Base-by-base conservation (phyloP, 352 stramenopile species). In the Globisporangium alternatum region DNA sequence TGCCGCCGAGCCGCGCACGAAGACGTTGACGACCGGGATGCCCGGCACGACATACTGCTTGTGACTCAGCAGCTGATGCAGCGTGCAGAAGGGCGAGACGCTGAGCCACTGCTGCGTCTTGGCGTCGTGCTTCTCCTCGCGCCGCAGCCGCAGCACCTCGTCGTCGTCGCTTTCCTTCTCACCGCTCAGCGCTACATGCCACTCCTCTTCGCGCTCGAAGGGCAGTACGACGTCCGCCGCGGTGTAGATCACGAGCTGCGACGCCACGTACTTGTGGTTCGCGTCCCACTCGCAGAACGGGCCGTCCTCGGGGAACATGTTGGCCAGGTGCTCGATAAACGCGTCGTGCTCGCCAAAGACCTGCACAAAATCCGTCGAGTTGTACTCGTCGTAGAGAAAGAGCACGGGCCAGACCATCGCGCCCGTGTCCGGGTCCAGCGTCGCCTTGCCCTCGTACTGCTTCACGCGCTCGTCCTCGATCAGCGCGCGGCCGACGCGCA, bases 231-330 rank as follows among this genome's bases (percentile, higher is more conserved):
- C 79, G 44, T 96, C 75, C 6, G 81, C 82, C 1, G 80, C 81
- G 12, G 81, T 85, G 56, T 91, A 95, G 28, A 94, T 69, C 21
- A 88, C 81, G 33, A 96, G 69, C 22, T 85, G 78, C 31, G 84
- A 94, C 21, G 86, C 88, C 53, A 88, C 76, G 64, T 92, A 96
- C 66, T 88, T 72, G 13, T 87, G 62, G 3, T 81, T 71, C 13
- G 59, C 68, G 70, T 96, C 88, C 88, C 88, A 96, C 22, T 94
- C 74, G 47, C 82, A 88, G 65, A 85, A 92, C 53, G 88, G 84
- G 0, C 88, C 88, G 48, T 93, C 85, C 57, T 96, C 88, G 0
- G 88, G 88, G 70, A 96, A 96, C 86, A 95, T 95, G 70, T 95
- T 95, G 64, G 86, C 88, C 59, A 96, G 64, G 70, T 96, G 88